A percentile compares a stretch with the other conserved stretches of the same genome.
Conservation (phyloP, 208 protist species). For the Balamuthia mandrillaris region DNA sequence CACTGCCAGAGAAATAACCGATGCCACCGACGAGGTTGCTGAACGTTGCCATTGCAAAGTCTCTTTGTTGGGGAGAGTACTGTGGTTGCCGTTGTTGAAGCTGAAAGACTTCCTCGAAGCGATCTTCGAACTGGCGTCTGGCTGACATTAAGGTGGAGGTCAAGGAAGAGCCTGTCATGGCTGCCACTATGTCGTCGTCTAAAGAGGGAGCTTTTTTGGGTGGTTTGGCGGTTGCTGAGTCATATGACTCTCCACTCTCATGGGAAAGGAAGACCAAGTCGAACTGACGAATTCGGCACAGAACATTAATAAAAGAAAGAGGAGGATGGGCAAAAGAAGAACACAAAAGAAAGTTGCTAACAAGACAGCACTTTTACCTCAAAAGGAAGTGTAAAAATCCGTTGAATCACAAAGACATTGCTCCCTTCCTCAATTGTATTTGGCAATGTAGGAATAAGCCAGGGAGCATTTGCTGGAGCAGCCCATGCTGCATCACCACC, state of each 20-base stretch:
- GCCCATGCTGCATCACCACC: too few species aligned
- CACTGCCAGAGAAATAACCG: neutral
- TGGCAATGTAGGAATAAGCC: neutral
- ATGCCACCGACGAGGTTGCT: constrained; percentile 23
- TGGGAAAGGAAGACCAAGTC: constrained; percentile 14
- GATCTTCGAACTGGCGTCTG: neutral
- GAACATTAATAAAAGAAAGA: neutral
- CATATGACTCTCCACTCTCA: neutral
- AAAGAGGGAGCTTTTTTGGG: neutral
- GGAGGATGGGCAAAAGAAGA: neutral
- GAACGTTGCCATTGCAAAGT: constrained; percentile 31
- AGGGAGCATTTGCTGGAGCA: too few species aligned
- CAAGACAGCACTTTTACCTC: neutral
- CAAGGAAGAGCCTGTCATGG: neutral
- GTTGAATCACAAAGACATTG: constrained; percentile 16
- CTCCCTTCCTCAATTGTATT: neutral
- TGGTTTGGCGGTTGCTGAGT: neutral
- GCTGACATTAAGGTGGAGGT: neutral
- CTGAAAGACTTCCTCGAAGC: neutral
- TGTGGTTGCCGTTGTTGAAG: neutral
- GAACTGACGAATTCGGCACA: neutral
- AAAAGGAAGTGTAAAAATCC: neutral
- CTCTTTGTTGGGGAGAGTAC: neutral
- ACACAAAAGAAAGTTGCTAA: neutral
- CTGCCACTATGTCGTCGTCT: too few species aligned